These are phyloP conservation scores for Arthrobotrys iridis DNA, from an alignment of 2,329 filamentous ascomycete species.

Conservation along the genomic window DNA sequence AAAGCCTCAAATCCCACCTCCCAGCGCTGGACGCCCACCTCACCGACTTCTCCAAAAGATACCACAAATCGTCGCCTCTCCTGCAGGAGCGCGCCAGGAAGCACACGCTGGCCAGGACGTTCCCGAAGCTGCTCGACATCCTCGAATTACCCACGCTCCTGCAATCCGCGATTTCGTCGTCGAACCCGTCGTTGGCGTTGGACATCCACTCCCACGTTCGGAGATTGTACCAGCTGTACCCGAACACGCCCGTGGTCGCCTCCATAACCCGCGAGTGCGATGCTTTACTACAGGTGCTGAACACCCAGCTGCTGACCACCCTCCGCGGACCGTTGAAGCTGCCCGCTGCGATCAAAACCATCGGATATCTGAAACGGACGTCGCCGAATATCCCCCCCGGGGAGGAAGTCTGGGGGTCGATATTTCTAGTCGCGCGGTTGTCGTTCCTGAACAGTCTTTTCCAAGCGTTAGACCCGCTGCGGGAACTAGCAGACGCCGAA, in stretches of 20 bases:
- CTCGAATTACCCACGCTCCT: slow-evolving; percentile 88
- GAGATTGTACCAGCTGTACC: slow-evolving; percentile 82
- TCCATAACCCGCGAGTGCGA: slow-evolving; percentile 82
- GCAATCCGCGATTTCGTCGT: slow-evolving; percentile 76
- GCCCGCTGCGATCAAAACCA: slow-evolving; percentile 86
- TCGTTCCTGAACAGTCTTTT: slow-evolving; percentile 81
- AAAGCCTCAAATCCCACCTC: slow-evolving; percentile 75
- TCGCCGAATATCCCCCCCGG: slow-evolving; percentile 71
- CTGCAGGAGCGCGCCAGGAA: slow-evolving; percentile 80
- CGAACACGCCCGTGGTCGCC: slow-evolving; percentile 77
- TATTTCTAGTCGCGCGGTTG: slow-evolving; percentile 88
- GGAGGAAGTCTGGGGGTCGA: slow-evolving; percentile 63
- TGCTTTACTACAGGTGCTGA: slow-evolving; percentile 86
- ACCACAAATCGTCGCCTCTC: slow-evolving; percentile 74
- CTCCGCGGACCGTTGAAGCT: slow-evolving; percentile 85
- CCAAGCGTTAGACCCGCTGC: slow-evolving; percentile 82
- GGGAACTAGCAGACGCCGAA: slow-evolving; percentile 86
- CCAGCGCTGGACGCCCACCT: slow-evolving; percentile 82
- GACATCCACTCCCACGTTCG: slow-evolving; percentile 95
- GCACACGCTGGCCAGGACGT: slow-evolving; percentile 82
- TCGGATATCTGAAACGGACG: slow-evolving; percentile 88
- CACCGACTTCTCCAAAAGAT: slow-evolving; percentile 81
- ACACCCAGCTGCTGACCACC: slow-evolving; percentile 79
- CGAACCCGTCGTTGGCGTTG: slow-evolving; percentile 85
- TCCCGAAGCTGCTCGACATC: slow-evolving; percentile 88